Base-by-base conservation (phyloP, 208 protist species). In the Crithidia thermophila region DNA sequence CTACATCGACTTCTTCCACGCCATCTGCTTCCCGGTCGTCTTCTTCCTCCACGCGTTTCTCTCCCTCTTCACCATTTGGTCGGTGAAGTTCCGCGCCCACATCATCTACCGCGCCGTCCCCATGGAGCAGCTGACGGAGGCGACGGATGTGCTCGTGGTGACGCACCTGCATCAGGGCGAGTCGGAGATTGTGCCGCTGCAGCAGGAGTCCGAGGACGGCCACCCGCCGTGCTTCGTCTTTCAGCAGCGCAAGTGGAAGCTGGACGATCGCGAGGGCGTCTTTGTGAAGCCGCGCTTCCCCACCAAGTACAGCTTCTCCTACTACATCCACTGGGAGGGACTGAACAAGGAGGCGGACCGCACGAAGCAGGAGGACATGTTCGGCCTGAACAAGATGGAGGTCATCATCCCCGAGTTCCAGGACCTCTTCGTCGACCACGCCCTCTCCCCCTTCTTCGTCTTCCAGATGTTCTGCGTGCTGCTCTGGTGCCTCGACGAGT, bases 391-490 rank as follows among this genome's bases (percentile, higher is more conserved):
- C 77, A 81, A 82, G 53, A 98, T 98, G 84, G 84, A 93, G 45
- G 95, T 99, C 33, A 86, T 94, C n/a, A 82, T 98, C 39, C 98
- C 97, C n/a, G 81, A 92, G 36, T 99, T 99, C 65, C 73, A 89
- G 27, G 88, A 92, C 49, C 85, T 99, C 45, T 98, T 99, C 47
- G 88, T 95, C 31, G 97, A 99, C 67, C 98, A 99, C 74, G 93
- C 93, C 25, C 70, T 98, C 20, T 91, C 96, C 6, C 98, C 98
- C 14, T 99, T 99, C 81, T 99, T 99, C 75, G 95, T 99, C 2
- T 99, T 99, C 67, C 98, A 99, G 82, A 96, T 99, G 84, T 98
- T 98, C 70, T 98, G 96, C 72, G 93, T 98, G 30, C 70, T 98
- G 16, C 83, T 98, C 6, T 98, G 96, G 97, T 96, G 90, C 77